Conservation (phyloP, 192 early-diverging fungal species). For the Gamsiella multidivaricata region DNA sequence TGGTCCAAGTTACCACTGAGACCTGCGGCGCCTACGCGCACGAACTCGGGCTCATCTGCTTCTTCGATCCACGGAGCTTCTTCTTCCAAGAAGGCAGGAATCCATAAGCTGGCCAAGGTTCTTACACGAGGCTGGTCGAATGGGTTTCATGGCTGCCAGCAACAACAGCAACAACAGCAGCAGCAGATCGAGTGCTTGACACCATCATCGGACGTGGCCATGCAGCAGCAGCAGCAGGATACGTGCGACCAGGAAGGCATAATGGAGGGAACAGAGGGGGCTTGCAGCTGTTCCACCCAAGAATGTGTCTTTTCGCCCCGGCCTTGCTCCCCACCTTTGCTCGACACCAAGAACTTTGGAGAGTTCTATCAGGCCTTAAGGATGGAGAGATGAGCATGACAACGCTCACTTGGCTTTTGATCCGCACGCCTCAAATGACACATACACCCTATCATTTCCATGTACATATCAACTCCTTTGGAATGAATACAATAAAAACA, state of each 20-base stretch:
- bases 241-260: no score
- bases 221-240: conserved; percentile 1
- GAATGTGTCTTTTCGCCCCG: conserved; percentile 47
- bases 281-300: background rate
- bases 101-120: conserved; percentile 21
- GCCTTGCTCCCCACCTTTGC: conserved; percentile 26
- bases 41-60: background rate
- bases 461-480: no score
- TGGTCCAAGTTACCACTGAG: conserved; percentile 2
- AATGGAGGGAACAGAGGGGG: background rate
- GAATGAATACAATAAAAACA: no score
- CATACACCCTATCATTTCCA: no score
- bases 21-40: background rate
- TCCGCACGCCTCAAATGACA: no score
- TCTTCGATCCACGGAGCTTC: background rate
- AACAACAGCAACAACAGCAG: conserved; percentile 12
- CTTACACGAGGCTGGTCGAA: conserved; percentile 27
- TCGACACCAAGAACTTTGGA: conserved; percentile 28
- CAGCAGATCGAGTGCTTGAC: conserved; percentile 16
- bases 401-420: background rate
- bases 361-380: conserved; percentile 35
- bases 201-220: background rate
- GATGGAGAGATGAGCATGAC: conserved; percentile 20
- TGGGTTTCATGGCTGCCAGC: conserved; percentile 3
- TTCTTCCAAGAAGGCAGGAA: background rate